These are phyloP conservation scores for Daldinia concentrica DNA, from an alignment of 495 filamentous ascomycete species.

Conservation along the genomic window DNA sequence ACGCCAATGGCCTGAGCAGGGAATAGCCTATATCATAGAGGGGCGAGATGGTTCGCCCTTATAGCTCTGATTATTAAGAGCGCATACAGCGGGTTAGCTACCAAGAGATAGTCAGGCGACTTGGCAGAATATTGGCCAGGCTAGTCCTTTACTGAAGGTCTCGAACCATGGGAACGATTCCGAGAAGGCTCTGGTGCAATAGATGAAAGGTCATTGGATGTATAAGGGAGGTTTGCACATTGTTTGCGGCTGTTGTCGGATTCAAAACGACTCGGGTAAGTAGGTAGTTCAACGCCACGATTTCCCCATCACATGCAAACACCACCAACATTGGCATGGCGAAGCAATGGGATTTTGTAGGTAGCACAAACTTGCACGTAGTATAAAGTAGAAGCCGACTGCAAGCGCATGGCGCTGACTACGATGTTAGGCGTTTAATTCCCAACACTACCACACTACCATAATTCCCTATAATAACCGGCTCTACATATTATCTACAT, in stretches of 20 bases:
- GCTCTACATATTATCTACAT: not conserved
- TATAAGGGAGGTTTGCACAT: not conserved
- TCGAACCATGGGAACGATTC: conserved; percentile 7
- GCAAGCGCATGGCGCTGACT: not conserved
- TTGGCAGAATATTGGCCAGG: conserved; percentile 18
- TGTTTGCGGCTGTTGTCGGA: not conserved
- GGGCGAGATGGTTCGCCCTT: not conserved
- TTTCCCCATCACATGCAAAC: not conserved
- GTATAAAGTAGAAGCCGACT: conserved; percentile 1
- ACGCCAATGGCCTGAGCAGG: not conserved
- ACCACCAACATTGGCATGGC: not conserved
- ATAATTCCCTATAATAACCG: not conserved
- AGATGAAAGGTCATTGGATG: not conserved
- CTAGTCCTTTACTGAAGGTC: not conserved
- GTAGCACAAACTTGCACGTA: not conserved
- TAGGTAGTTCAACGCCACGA: not conserved
- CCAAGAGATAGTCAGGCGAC: conserved; percentile 11
- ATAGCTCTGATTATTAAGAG: not conserved
- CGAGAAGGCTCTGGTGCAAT: conserved; percentile 2
- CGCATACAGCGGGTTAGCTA: conserved; percentile 7
- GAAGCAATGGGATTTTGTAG: not conserved
- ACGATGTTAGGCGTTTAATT: not conserved
- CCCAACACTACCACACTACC: not conserved
- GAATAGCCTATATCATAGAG: conserved; percentile 11
- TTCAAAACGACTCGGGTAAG: not conserved